Percentiles rank a stretch among this genome's conserved stretches.
Evolutionary conservation across 768 basidiomycete genomes (phyloP).

Genomic region (Lactarius vividus): DNA sequence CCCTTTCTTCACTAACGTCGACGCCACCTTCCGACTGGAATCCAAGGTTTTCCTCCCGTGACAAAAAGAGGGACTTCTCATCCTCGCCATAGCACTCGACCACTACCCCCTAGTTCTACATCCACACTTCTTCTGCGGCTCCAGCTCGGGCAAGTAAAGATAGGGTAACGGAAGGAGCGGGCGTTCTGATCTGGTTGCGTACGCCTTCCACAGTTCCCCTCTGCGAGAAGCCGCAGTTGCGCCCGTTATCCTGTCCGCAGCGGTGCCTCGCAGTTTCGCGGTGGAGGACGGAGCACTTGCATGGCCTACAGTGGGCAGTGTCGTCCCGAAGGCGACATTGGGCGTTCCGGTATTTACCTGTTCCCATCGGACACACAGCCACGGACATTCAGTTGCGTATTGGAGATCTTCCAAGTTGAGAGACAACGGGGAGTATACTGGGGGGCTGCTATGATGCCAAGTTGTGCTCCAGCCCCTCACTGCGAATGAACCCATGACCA

Average conservation of each 20-base stretch:
- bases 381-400: too few relatives aligned
- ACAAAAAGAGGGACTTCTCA: neutral
- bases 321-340: neutral
- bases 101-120: neutral
- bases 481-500: neutral
- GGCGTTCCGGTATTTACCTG: neutral
- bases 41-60: neutral
- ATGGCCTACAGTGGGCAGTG: too few relatives aligned
- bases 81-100: too few relatives aligned
- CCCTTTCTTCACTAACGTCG: too few relatives aligned
- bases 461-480: neutral
- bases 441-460: neutral
- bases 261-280: neutral
- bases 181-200: neutral
- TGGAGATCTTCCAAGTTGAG: neutral
- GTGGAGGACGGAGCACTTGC: neutral
- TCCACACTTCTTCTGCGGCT: neutral
- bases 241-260: neutral
- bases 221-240: neutral
- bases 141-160: neutral
- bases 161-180: too few relatives aligned
- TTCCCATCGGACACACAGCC: neutral
- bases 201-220: neutral
- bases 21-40: too few relatives aligned
- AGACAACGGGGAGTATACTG: neutral